Percentiles rank a stretch among this genome's conserved stretches.
Evolutionary conservation across 2,329 filamentous ascomycete species (phyloP).

Genomic region (Scedosporium apiospermum): DNA sequence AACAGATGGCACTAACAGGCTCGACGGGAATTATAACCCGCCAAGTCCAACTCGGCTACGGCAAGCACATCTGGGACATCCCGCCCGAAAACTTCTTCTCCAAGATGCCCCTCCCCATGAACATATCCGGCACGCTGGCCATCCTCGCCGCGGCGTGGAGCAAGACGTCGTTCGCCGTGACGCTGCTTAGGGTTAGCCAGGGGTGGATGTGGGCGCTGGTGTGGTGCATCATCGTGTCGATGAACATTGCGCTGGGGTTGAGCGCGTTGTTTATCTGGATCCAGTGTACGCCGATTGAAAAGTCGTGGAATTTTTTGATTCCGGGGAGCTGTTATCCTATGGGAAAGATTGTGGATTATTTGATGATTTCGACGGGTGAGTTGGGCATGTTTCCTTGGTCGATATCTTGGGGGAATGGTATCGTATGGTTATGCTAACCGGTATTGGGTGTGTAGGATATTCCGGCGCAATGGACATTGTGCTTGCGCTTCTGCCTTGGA

Average conservation of each 20-base stretch:
- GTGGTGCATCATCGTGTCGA: slow-evolving; percentile 17
- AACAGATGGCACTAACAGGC: slow-evolving; percentile 6
- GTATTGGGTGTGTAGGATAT: slow-evolving; percentile 4
- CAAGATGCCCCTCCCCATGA: slow-evolving; percentile 1
- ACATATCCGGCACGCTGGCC: slow-evolving; percentile 2
- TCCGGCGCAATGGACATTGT: slow-evolving; percentile 13
- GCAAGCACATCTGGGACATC: slow-evolving; percentile 11
- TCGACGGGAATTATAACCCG: not conserved
- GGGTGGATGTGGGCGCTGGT: slow-evolving; percentile 14
- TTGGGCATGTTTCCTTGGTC: slow-evolving; percentile 6
- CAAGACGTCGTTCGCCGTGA: slow-evolving; percentile 20
- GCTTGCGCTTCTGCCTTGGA: slow-evolving; percentile 15
- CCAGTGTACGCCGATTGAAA: slow-evolving; percentile 16
- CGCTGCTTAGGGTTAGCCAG: slow-evolving; percentile 17
- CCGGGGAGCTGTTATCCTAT: slow-evolving; percentile 14
- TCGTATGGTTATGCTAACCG: not conserved
- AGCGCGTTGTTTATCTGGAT: slow-evolving; percentile 17
- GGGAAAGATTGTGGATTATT: slow-evolving; percentile 6
- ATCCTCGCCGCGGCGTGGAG: slow-evolving; percentile 12
- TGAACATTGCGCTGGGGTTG: slow-evolving; percentile 15
- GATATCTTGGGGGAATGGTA: slow-evolving; percentile 1
- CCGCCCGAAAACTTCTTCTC: slow-evolving; percentile 7
- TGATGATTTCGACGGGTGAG: slow-evolving; percentile 6
- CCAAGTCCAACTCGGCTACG: slow-evolving; percentile 10
- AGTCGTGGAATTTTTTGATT: slow-evolving; percentile 13